Evolutionary conservation across 352 stramenopile genomes (phyloP), one percentile per base, ranked within the genome.

Genomic region (Pseudoperonospora humuli): DNA sequence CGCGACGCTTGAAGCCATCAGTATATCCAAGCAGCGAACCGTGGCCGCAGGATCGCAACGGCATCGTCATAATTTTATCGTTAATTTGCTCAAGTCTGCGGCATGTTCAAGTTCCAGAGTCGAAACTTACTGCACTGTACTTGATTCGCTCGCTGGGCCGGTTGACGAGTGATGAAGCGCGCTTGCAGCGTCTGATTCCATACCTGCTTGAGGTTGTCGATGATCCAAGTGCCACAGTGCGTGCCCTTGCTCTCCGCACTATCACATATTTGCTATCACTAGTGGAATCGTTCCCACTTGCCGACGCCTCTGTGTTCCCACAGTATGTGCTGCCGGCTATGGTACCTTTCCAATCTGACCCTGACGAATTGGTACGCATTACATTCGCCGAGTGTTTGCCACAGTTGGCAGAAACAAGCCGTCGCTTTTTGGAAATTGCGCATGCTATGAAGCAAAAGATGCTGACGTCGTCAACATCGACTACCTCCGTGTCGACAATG

Each of bases 261-360:
- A 63, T 98, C 6, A 92, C 90, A 5, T 86, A 81, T 13, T 67
- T 98, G 23, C 53, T 98, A 25, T 84, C 74, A 20, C 56, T 92
- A 14, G 76, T 98, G n/a, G 81, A 89, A 41, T 81, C 57, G 0
- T 96, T 98, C 48, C 88, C 92, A 4, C 74, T 96, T 7, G 97
- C 93, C 2, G 96, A 98, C 53, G 86, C 93, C 1, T 91, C 93
- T 24, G 84, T 99, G 2, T 98, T 99, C 45, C 90, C 94, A 0
- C 81, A 97, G 64, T 99, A 98, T 61, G 90, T 99, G 17, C 85
- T 98, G 28, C 96, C 92, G 34, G 74, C 79, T 44, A 84, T 97
- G 54, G 77, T 78, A 8, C 67, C 83, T 31, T 78, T 98, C 20
- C 84, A 93, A 19, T 87, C 70, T 7, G 95, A 98, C 68, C 59